Evolutionary conservation across 768 basidiomycete genomes (phyloP).

Genomic region (Boletus rubropictus): DNA sequence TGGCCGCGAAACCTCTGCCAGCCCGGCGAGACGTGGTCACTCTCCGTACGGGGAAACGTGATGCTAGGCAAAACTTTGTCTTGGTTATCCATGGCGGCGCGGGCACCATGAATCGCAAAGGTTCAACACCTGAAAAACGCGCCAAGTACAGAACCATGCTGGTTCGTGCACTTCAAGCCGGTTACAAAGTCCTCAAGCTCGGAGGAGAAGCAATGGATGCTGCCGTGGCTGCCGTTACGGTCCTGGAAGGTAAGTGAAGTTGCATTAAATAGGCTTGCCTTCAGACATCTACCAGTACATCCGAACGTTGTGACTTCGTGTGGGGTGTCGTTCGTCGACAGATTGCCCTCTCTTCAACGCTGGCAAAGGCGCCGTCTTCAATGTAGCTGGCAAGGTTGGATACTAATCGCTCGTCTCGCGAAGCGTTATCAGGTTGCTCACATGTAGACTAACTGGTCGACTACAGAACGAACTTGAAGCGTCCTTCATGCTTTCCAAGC

Average conservation of each 20-base stretch:
- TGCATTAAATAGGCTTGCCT: no score
- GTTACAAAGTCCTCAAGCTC: slow-evolving; percentile 53
- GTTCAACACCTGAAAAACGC: slow-evolving; percentile 56
- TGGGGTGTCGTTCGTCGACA: slow-evolving; percentile 19
- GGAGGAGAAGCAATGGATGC: slow-evolving; percentile 85
- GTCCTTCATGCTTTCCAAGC: slow-evolving; percentile 75
- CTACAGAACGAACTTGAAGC: slow-evolving; percentile 75
- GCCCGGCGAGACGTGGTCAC: background rate
- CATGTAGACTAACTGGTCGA: background rate
- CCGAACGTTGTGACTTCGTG: background rate
- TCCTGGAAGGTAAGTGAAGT: slow-evolving; percentile 56
- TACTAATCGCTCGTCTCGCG: no score
- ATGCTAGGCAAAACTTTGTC: slow-evolving; percentile 25
- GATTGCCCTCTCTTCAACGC: slow-evolving; percentile 76
- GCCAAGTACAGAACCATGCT: slow-evolving; percentile 54
- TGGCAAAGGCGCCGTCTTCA: slow-evolving; percentile 80
- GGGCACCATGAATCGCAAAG: slow-evolving; percentile 55
- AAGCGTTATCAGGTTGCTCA: background rate
- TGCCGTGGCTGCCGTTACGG: slow-evolving; percentile 63
- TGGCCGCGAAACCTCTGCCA: background rate
- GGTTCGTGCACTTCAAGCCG: slow-evolving; percentile 49
- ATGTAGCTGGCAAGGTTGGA: slow-evolving; percentile 66
- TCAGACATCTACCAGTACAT: no score
- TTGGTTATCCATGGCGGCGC: slow-evolving; percentile 81
- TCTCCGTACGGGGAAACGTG: slow-evolving; percentile 7